These are phyloP conservation scores for Microcyclosporella mali DNA, from an alignment of 2,329 filamentous ascomycete species.

Conservation along the genomic window DNA sequence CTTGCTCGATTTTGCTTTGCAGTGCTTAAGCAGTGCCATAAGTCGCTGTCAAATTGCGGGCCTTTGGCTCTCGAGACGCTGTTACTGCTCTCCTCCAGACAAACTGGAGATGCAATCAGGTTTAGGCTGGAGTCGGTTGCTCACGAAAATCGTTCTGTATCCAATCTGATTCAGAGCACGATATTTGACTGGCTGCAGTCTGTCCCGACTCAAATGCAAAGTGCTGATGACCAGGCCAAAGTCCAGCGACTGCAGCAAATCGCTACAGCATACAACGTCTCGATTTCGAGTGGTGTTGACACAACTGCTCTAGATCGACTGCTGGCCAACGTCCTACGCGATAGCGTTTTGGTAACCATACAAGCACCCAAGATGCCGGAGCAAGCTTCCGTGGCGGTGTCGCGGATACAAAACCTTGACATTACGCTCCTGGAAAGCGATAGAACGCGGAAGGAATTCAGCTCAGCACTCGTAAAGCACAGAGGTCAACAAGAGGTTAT, in stretches of 20 bases:
- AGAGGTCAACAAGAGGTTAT: constrained; percentile 26
- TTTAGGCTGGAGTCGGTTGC: constrained; percentile 54
- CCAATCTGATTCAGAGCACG: constrained; percentile 60
- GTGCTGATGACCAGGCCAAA: constrained; percentile 73
- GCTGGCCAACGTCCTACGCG: constrained; percentile 62
- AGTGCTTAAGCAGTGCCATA: constrained; percentile 71
- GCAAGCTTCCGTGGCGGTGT: constrained; percentile 1
- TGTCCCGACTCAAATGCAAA: constrained; percentile 75
- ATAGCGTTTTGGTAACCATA: constrained; percentile 58
- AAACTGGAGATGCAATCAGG: constrained; percentile 35
- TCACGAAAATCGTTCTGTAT: constrained; percentile 55
- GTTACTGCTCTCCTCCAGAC: constrained; percentile 57
- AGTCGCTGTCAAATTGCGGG: constrained; percentile 62
- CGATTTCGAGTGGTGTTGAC: constrained; percentile 58
- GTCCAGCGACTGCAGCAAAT: constrained; percentile 67
- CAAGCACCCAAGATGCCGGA: constrained; percentile 17
- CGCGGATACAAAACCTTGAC: constrained; percentile 20
- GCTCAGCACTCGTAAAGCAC: constrained; percentile 22
- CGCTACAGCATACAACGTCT: constrained; percentile 62
- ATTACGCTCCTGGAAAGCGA: constrained; percentile 13
- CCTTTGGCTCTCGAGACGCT: constrained; percentile 74
- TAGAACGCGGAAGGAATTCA: constrained; percentile 14
- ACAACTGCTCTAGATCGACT: constrained; percentile 62
- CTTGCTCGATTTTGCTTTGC: constrained; percentile 66
- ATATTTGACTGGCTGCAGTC: constrained; percentile 77